phyloP scores from a whole-genome alignment of 331 rosid genomes.

The Malus hybrid region DNA sequence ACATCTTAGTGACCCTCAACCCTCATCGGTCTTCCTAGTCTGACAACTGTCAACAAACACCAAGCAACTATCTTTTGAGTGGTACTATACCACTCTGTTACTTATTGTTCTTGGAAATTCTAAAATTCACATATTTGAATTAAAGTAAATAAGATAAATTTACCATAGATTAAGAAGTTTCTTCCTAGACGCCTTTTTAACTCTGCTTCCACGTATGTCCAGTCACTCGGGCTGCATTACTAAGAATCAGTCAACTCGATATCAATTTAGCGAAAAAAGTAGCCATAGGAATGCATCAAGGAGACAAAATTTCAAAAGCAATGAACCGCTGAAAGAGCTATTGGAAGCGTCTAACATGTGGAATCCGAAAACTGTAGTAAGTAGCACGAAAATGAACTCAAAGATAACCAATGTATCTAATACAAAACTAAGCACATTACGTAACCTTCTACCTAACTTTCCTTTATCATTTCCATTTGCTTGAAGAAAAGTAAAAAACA shows the following conservation, averaged over 20 bases:
- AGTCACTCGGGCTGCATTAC: conserved; percentile 76
- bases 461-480: background rate
- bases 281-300: background rate
- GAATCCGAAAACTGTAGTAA: background rate
- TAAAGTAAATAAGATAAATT: conserved; percentile 3
- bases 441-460: background rate
- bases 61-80: too few relatives aligned
- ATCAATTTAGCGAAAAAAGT: background rate
- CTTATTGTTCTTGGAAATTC: too few relatives aligned
- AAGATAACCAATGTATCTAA: background rate
- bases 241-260: conserved; percentile 25
- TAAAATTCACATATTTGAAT: too few relatives aligned
- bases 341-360: background rate
- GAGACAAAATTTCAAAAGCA: background rate
- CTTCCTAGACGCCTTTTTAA: conserved; percentile 73
- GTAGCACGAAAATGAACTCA: background rate
- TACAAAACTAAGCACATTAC: background rate
- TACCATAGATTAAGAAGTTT: conserved; percentile 74
- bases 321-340: background rate
- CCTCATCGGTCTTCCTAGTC: background rate
- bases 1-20: background rate
- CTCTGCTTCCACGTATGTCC: conserved; percentile 88
- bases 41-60: background rate
- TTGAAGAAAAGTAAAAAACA: background rate
- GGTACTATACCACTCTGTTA: too few relatives aligned